These are phyloP conservation scores for Bassia scoparia DNA, from an alignment of 148 eudicot species.

Conservation along the genomic window DNA sequence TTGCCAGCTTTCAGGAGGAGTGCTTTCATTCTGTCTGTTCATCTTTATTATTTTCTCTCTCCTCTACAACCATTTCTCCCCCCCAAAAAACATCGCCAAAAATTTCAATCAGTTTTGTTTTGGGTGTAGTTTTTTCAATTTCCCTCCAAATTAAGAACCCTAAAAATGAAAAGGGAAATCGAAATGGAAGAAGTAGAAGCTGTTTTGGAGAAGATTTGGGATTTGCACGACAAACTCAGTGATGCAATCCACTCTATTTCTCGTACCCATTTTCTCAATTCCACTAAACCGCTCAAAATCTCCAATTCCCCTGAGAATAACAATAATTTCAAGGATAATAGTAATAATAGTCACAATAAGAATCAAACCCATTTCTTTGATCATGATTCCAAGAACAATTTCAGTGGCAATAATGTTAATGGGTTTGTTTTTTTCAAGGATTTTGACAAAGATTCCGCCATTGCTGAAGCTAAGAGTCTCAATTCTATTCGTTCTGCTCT, in stretches of 20 bases:
- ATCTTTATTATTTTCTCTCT: neutral
- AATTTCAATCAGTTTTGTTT: no score
- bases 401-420: conserved; percentile 21
- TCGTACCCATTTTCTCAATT: conserved; percentile 59
- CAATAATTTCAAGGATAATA: neutral
- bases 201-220: conserved; percentile 81
- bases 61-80: neutral
- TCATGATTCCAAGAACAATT: neutral
- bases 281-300: conserved; percentile 43
- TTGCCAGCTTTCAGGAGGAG: neutral
- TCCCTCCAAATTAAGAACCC: no score
- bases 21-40: neutral
- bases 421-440: conserved; percentile 76
- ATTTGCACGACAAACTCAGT: conserved; percentile 87
- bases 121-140: no score
- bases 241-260: conserved; percentile 87
- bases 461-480: conserved; percentile 77
- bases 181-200: conserved; percentile 69
- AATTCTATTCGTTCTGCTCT: conserved; percentile 83
- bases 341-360: neutral
- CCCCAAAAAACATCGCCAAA: neutral
- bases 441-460: conserved; percentile 51
- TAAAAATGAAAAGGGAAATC: conserved; percentile 50
- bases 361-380: conserved; percentile 8
- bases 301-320: conserved; percentile 1